phyloP scores from a whole-genome alignment of 192 early-diverging fungal genomes.

The Coemansia guatemalensis region DNA sequence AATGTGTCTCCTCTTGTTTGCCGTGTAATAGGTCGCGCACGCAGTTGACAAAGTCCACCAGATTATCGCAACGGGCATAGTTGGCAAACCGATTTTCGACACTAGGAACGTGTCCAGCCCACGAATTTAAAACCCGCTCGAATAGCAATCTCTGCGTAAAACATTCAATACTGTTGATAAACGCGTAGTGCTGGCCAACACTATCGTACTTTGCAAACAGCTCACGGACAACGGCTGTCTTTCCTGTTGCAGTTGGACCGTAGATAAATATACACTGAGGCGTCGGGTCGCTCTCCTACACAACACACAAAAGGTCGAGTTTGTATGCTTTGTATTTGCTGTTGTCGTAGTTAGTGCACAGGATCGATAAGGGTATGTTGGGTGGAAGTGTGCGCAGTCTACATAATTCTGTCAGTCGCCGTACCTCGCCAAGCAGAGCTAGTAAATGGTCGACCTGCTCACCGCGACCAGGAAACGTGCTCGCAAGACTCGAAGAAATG shows the following conservation, averaged over 20 bases:
- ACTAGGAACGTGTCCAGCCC: constrained; percentile 53
- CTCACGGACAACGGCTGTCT: constrained; percentile 51
- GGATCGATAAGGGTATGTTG: not conserved
- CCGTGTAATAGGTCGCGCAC: constrained; percentile 22
- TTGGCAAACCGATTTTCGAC: constrained; percentile 52
- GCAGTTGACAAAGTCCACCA: constrained; percentile 68
- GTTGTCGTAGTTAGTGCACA: not conserved
- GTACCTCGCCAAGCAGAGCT: constrained; percentile 31
- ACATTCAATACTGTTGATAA: constrained; percentile 76
- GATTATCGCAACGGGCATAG: constrained; percentile 62
- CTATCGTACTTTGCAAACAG: constrained; percentile 43
- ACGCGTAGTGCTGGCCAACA: constrained; percentile 29
- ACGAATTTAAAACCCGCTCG: constrained; percentile 72
- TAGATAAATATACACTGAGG: constrained; percentile 57
- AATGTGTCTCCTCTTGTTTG: constrained; percentile 17
- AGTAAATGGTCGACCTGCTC: constrained; percentile 40
- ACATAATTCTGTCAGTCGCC: too few relatives aligned
- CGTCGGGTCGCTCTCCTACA: constrained; percentile 25
- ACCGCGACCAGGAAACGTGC: constrained; percentile 30
- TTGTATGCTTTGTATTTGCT: not conserved
- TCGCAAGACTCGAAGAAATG: not conserved
- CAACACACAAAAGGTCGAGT: not conserved
- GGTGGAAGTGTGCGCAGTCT: too few relatives aligned
- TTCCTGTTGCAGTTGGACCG: constrained; percentile 60
- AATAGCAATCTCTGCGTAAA: constrained; percentile 74